These are phyloP conservation scores for Phytophthora tubulina DNA, from an alignment of 352 stramenopile genomes.

Conservation along the genomic window DNA sequence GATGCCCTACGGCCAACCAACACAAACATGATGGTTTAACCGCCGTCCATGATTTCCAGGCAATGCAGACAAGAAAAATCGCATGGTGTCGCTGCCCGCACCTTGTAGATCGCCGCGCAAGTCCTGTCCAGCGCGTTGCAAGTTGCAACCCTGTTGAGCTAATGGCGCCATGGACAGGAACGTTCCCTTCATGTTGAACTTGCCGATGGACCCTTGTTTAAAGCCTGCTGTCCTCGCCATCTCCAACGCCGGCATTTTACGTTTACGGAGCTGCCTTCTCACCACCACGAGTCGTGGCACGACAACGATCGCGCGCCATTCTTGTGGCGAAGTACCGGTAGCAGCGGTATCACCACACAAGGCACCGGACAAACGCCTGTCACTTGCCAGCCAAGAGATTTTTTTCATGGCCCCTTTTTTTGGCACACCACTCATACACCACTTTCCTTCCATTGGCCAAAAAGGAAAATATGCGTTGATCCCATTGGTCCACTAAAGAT, in stretches of 20 bases:
- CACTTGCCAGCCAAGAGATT: slow-evolving; percentile 25
- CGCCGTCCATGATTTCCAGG: background rate
- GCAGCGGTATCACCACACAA: background rate
- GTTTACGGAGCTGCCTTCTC: background rate
- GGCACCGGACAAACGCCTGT: slow-evolving; percentile 13
- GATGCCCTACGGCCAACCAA: background rate
- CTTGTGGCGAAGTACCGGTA: slow-evolving; percentile 19
- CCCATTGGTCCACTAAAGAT: slow-evolving; percentile 17
- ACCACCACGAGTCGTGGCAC: background rate
- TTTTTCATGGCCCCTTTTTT: slow-evolving; percentile 17
- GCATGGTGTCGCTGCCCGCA: background rate
- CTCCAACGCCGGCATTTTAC: background rate
- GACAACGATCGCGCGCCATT: slow-evolving; percentile 8
- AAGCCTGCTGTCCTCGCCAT: slow-evolving; percentile 6
- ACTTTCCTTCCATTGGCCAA: slow-evolving; percentile 12
- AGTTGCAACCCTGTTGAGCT: background rate
- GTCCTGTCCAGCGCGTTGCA: background rate
- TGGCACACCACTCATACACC: background rate
- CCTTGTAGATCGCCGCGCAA: background rate
- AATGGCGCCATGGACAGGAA: slow-evolving; percentile 6
- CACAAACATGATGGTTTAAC: background rate
- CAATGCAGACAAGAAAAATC: slow-evolving; percentile 12
- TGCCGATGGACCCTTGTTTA: background rate
- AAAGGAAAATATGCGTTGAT: background rate
- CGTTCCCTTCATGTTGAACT: slow-evolving; percentile 21